phyloP scores from a whole-genome alignment of 2,329 filamentous ascomycete species.

The Fusarium sp. region DNA sequence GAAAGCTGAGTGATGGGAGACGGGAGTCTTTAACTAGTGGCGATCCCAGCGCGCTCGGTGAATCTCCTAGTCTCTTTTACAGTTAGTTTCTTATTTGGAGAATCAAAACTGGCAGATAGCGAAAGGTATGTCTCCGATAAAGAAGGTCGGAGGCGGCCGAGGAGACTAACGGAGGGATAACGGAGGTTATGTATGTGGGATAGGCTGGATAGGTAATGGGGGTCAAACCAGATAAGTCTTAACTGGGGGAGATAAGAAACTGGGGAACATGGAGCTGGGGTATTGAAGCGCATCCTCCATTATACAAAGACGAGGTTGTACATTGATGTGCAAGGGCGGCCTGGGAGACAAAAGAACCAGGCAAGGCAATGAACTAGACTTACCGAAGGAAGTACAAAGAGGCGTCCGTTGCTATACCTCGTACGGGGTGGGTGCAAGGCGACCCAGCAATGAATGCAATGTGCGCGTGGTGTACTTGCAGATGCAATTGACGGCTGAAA shows the following conservation, averaged over 20 bases:
- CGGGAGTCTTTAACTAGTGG: constrained; percentile 23
- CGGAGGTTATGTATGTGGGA: constrained; percentile 29
- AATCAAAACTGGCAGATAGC: constrained; percentile 11
- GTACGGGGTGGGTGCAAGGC: constrained; percentile 30
- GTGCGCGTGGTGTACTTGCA: constrained; percentile 3
- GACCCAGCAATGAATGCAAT: constrained; percentile 29
- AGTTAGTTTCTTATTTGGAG: constrained; percentile 22
- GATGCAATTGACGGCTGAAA: constrained; percentile 12
- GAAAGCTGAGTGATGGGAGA: constrained; percentile 8
- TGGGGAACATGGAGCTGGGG: constrained; percentile 27
- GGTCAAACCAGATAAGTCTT: constrained; percentile 30
- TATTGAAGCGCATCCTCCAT: constrained; percentile 5
- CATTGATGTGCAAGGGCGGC: constrained; percentile 16
- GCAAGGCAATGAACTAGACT: constrained; percentile 9
- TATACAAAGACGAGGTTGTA: constrained; percentile 17
- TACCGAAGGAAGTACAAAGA: constrained; percentile 33
- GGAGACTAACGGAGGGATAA: constrained; percentile 13
- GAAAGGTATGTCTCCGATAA: constrained; percentile 33
- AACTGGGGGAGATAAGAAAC: constrained; percentile 36
- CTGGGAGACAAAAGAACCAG: neutral
- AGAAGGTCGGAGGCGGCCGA: constrained; percentile 21
- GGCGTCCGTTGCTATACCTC: constrained; percentile 13
- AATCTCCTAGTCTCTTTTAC: constrained; percentile 23
- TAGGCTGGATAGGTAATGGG: constrained; percentile 27
- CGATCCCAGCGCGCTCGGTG: neutral